These are phyloP conservation scores for Irpex sp. DNA, from an alignment of 1,284 basidiomycete genomes.

Conservation along the genomic window DNA sequence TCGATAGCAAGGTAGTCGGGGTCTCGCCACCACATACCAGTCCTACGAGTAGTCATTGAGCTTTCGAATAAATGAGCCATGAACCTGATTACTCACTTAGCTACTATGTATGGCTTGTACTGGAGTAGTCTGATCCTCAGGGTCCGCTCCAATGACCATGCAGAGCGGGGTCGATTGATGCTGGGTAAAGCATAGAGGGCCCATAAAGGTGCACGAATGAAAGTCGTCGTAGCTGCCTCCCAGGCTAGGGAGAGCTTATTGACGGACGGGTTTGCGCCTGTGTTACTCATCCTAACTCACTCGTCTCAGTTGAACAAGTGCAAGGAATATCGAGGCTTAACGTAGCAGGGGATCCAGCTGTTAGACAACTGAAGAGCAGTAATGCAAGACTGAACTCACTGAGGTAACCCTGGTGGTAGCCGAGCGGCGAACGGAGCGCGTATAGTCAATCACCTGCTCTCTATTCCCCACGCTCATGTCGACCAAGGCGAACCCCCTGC, in stretches of 20 bases:
- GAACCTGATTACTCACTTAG: background rate
- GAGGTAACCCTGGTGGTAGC: background rate
- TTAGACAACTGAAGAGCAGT: no score
- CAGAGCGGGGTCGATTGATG: constrained; percentile 1
- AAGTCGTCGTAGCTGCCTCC: background rate
- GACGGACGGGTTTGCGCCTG: background rate
- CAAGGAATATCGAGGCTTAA: background rate
- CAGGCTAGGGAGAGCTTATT: background rate
- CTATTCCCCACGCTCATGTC: constrained; percentile 20
- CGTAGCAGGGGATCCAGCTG: background rate
- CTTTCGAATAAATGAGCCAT: no score
- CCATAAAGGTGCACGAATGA: constrained; percentile 7
- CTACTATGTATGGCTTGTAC: background rate
- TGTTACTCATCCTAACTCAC: background rate
- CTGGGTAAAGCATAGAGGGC: constrained; percentile 1
- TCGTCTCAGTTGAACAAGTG: no score
- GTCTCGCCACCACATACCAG: background rate
- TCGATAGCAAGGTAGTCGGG: constrained; percentile 2
- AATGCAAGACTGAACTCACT: no score
- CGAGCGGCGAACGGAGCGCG: background rate
- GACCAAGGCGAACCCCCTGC: constrained; percentile 45
- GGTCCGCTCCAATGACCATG: constrained; percentile 1
- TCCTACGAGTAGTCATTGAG: background rate
- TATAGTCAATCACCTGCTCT: background rate
- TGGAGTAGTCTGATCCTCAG: background rate